A percentile compares a stretch with the other conserved stretches of the same genome.
Evolutionary conservation across 2,329 filamentous ascomycete species (phyloP).

Genomic region (Fusarium anthophilum): DNA sequence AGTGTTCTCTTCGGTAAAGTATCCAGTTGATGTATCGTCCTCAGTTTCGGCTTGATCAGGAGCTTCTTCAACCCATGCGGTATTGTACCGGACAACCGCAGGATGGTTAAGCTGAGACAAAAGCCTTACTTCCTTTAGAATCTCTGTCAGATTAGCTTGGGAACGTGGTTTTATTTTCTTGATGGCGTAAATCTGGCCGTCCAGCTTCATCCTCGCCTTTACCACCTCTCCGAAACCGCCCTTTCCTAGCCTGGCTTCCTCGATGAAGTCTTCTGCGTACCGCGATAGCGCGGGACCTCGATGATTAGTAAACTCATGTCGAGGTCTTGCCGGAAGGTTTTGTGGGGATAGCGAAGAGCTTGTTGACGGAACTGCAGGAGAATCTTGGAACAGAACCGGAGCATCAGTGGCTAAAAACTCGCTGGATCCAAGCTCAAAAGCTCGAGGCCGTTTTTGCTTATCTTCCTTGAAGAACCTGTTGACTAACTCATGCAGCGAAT

Average conservation of each 20-base stretch:
- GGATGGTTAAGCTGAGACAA: conserved; percentile 94
- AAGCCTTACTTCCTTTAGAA: conserved; percentile 85
- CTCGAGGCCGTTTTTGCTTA: conserved; percentile 82
- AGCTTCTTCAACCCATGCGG: conserved; percentile 89
- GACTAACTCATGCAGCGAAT: conserved; percentile 81
- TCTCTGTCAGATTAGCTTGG: conserved; percentile 80
- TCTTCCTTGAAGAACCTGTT: conserved; percentile 86
- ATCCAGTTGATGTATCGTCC: conserved; percentile 64
- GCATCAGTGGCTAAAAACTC: conserved; percentile 74
- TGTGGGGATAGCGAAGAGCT: conserved; percentile 56
- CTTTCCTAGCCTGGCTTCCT: conserved; percentile 88
- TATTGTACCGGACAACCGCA: conserved; percentile 87
- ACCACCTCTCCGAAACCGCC: conserved; percentile 97
- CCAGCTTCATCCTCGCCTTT: conserved; percentile 92
- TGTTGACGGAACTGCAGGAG: conserved; percentile 51
- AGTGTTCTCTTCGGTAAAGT: conserved; percentile 51
- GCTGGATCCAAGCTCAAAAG: conserved; percentile 75
- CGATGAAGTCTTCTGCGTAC: conserved; percentile 89
- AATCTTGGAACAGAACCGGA: conserved; percentile 62
- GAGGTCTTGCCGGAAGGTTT: conserved; percentile 58
- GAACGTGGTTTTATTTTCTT: conserved; percentile 94
- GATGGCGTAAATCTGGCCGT: conserved; percentile 92
- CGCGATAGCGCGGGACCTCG: conserved; percentile 69
- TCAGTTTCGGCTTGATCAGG: conserved; percentile 64
- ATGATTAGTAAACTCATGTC: conserved; percentile 68